These are phyloP conservation scores for Pneumocystis carinii DNA, from an alignment of 1,139 yeast genomes.

Conservation along the genomic window DNA sequence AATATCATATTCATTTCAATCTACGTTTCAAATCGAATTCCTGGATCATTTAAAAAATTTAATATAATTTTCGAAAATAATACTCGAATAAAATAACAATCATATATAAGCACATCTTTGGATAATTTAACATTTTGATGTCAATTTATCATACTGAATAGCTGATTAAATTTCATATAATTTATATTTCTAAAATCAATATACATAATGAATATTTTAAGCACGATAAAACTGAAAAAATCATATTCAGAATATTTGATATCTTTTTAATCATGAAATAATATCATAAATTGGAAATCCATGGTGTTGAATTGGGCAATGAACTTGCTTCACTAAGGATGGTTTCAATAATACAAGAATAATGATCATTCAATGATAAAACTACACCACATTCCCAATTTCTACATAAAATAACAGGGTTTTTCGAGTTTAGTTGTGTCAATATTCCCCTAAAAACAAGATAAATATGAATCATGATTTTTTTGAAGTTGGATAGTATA, in stretches of 20 bases:
- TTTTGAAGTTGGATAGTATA: not conserved
- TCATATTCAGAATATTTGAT: too few relatives aligned
- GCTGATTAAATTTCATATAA: too few relatives aligned
- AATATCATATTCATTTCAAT: not conserved
- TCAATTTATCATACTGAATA: too few relatives aligned
- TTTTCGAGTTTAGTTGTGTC: slow-evolving; percentile 9
- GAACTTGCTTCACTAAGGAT: not conserved
- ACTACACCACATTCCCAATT: slow-evolving; percentile 18
- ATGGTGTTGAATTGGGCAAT: not conserved
- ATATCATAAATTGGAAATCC: not conserved
- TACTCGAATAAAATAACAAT: too few relatives aligned
- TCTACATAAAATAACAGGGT: slow-evolving; percentile 9
- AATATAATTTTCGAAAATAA: too few relatives aligned
- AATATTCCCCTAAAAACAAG: slow-evolving; percentile 12
- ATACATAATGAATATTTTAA: too few relatives aligned
- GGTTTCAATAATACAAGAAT: not conserved
- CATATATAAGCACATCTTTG: too few relatives aligned
- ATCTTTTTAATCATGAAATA: not conserved
- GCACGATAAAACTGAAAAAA: too few relatives aligned
- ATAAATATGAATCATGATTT: not conserved
- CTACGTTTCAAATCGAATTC: too few relatives aligned
- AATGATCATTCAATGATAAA: slow-evolving; percentile 4
- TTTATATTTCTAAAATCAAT: too few relatives aligned
- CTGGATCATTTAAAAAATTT: too few relatives aligned
- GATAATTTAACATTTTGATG: too few relatives aligned